Percentiles rank a stretch among this genome's conserved stretches.
Evolutionary conservation across 768 basidiomycete genomes (phyloP).

Genomic region (Russula olivacea): DNA sequence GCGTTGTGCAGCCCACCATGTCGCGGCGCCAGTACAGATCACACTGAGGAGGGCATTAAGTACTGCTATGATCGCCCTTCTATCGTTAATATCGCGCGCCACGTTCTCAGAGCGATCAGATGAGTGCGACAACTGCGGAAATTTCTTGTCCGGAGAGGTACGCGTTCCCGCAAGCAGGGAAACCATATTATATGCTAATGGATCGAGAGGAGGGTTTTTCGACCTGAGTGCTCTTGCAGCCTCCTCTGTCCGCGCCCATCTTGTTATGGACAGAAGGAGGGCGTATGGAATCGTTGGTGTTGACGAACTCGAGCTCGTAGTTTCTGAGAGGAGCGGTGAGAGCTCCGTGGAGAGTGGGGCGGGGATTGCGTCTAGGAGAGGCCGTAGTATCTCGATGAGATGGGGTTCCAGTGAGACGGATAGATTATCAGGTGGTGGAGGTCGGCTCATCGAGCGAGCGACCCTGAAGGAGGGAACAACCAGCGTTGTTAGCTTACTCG

Average conservation of each 20-base stretch:
- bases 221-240: constrained; percentile 37
- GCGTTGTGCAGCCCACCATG: constrained; percentile 66
- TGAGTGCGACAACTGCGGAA: constrained; percentile 43
- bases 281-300: constrained; percentile 52
- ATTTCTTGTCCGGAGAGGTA: constrained; percentile 72
- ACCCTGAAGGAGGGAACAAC: not conserved
- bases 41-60: constrained; percentile 70
- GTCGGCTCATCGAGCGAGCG: not conserved
- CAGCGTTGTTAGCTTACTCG: not conserved
- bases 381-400: constrained; percentile 44
- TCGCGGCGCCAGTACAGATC: constrained; percentile 55
- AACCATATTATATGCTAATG: constrained; percentile 60
- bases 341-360: constrained; percentile 40
- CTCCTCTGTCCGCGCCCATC: constrained; percentile 57
- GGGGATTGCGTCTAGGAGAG: constrained; percentile 45
- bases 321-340: constrained; percentile 34
- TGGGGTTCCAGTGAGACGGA: constrained; percentile 67
- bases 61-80: constrained; percentile 61
- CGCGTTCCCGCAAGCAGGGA: constrained; percentile 70
- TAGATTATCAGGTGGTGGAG: constrained; percentile 31
- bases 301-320: constrained; percentile 1
- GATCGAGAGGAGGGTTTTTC: constrained; percentile 43
- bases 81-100: constrained; percentile 46
- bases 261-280: constrained; percentile 52
- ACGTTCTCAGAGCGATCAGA: constrained; percentile 43